Evolutionary conservation across 208 protist species (phyloP), one percentile per base, ranked within the genome.

Genomic region (Tritrichomonas foetus): DNA sequence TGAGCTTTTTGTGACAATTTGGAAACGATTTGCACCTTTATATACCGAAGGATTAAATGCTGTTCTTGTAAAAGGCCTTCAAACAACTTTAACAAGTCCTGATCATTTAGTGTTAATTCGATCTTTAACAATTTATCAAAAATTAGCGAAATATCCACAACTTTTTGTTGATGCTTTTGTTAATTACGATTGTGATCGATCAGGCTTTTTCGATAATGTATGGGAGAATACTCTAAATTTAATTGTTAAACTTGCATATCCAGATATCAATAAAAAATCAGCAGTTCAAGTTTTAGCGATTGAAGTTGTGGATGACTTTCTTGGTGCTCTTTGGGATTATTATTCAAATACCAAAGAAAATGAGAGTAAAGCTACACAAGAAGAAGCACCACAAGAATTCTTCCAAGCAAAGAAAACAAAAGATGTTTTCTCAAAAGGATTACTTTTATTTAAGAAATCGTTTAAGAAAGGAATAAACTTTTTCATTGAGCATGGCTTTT

Each of bases 131-230:
- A 44, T 53, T 33, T 84, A 39, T 25, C 16, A 44, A 1, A 11
- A 47, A 3, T 25, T 84, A n/a, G 11, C n/a, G 8, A 78, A 78
- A 47, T 44, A 78, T 36, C 69, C 69, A 44, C 69, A 78, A 47
- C 20, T 78, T 47, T 44, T 78, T 47, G 69, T 78, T 47, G 69
- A 78, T 44, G 8, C 36, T 3, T 78, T 78, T 44, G 69, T 78
- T 20, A 78, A 78, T 20, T 78, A 78, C 20, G 69, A 78, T 44
- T 78, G 69, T 78, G 69, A 78, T 78, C 14, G 25, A 78, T 78
- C 69, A 13, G 69, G 69, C 20, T 78, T 47, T 20, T 78, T 47
- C 20, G 14, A 78, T 1, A 78, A 78, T 44, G 69, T 78, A 20
- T 78, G 3, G 3, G 69, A 78, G 36, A 78, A 78, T 20, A n/a